Conservation (phyloP, 148 eudicot genomes). For the Silene latifolia region DNA sequence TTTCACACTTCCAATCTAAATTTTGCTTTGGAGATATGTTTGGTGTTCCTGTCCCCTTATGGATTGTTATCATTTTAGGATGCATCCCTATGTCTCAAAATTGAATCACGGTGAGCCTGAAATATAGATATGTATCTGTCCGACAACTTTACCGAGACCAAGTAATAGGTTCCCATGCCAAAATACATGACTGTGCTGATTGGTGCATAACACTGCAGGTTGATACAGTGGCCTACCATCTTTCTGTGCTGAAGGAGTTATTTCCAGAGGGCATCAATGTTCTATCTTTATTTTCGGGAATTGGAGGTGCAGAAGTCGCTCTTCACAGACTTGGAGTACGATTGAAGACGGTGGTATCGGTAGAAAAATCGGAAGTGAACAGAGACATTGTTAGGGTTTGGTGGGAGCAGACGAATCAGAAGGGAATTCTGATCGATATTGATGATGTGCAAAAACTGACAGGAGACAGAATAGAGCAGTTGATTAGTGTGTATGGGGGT, state of each 20-base stretch:
- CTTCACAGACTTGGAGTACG: constrained; percentile 71
- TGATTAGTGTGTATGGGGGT: constrained; percentile 43
- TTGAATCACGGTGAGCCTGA: no score
- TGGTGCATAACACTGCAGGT: constrained; percentile 42
- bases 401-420: constrained; percentile 96
- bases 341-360: constrained; percentile 40
- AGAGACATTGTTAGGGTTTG: constrained; percentile 47
- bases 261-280: constrained; percentile 67
- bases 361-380: no score
- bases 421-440: constrained; percentile 50
- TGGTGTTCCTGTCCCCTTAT: no score
- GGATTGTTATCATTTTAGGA: no score
- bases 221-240: constrained; percentile 89
- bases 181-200: no score
- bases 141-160: no score
- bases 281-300: constrained; percentile 80
- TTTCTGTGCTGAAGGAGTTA: constrained; percentile 66
- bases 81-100: no score
- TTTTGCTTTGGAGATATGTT: no score
- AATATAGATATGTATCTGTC: no score
- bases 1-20: no score
- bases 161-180: no score
- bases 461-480: constrained; percentile 40
- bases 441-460: constrained; percentile 54
- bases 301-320: constrained; percentile 94